These are phyloP conservation scores for Sugiyamaella americana DNA, from an alignment of 805 yeast species.

Conservation along the genomic window DNA sequence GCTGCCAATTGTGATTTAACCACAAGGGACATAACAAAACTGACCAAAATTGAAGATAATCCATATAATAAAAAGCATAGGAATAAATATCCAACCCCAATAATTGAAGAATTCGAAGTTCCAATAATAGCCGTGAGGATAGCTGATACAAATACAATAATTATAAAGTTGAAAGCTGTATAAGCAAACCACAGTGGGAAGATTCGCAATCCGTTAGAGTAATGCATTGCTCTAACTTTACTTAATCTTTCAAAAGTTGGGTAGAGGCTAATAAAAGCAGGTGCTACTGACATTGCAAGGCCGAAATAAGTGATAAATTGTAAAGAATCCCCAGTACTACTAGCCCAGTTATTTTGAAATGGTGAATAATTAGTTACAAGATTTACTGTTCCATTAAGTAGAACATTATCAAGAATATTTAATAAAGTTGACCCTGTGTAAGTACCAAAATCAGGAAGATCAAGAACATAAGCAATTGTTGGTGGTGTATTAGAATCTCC, in stretches of 20 bases:
- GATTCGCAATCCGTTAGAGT: constrained; percentile 33
- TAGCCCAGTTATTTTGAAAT: constrained; percentile 31
- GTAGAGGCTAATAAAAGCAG: constrained; percentile 32
- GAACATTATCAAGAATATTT: constrained; percentile 28
- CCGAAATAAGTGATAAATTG: constrained; percentile 33
- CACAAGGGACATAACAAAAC: constrained; percentile 30
- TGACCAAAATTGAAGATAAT: constrained; percentile 25
- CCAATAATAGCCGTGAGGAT: constrained; percentile 28
- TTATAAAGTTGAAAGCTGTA: constrained; percentile 23
- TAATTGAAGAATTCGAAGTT: constrained; percentile 18
- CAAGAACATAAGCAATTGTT: constrained; percentile 27
- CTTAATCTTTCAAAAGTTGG: constrained; percentile 33
- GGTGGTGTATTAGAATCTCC: constrained; percentile 15
- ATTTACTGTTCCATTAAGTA: constrained; percentile 24
- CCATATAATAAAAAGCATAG: constrained; percentile 30
- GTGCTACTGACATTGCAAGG: constrained; percentile 32
- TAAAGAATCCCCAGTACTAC: constrained; percentile 29
- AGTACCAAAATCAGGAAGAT: constrained; percentile 21
- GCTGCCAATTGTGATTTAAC: constrained; percentile 35
- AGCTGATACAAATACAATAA: constrained; percentile 24
- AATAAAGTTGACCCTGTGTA: constrained; percentile 25
- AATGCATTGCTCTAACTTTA: constrained; percentile 33
- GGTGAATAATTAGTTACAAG: constrained; percentile 30
- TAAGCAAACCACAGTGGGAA: constrained; percentile 33
- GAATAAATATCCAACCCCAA: constrained; percentile 31